These are phyloP conservation scores for Phytophthora tubulina DNA, from an alignment of 352 stramenopile species.

Conservation along the genomic window DNA sequence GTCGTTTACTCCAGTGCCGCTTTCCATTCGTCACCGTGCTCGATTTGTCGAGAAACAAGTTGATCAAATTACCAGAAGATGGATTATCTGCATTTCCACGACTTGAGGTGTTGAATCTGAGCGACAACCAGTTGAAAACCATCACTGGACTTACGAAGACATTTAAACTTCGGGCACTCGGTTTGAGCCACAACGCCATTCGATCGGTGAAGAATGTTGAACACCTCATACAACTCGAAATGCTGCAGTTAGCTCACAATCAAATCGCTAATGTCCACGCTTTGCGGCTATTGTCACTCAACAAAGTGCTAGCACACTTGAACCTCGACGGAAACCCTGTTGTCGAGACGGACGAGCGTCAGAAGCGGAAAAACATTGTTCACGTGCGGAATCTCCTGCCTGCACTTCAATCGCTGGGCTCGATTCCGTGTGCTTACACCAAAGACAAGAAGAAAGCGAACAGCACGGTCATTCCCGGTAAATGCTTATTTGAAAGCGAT, in stretches of 20 bases:
- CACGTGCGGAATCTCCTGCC: conserved; percentile 85
- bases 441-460: conserved; percentile 68
- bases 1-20: conserved; percentile 52
- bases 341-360: conserved; percentile 69
- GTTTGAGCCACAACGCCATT: conserved; percentile 65
- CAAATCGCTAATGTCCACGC: conserved; percentile 56
- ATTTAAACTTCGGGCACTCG: conserved; percentile 71
- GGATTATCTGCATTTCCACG: conserved; percentile 64
- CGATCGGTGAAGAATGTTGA: conserved; percentile 80
- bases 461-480: conserved; percentile 21
- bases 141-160: conserved; percentile 66
- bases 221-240: conserved; percentile 66
- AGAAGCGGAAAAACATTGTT: conserved; percentile 75
- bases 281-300: conserved; percentile 75
- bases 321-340: conserved; percentile 83
- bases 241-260: conserved; percentile 67
- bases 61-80: conserved; percentile 64
- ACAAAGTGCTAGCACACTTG: conserved; percentile 73
- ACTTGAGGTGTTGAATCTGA: conserved; percentile 74
- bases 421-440: conserved; percentile 50
- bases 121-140: conserved; percentile 61
- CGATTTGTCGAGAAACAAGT: conserved; percentile 72
- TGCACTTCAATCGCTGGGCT: conserved; percentile 67
- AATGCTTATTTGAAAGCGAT: conserved; percentile 60
- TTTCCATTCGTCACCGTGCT: conserved; percentile 63